Evolutionary conservation across 768 basidiomycete genomes (phyloP).

Genomic region (Candolleomyces efflorescens): DNA sequence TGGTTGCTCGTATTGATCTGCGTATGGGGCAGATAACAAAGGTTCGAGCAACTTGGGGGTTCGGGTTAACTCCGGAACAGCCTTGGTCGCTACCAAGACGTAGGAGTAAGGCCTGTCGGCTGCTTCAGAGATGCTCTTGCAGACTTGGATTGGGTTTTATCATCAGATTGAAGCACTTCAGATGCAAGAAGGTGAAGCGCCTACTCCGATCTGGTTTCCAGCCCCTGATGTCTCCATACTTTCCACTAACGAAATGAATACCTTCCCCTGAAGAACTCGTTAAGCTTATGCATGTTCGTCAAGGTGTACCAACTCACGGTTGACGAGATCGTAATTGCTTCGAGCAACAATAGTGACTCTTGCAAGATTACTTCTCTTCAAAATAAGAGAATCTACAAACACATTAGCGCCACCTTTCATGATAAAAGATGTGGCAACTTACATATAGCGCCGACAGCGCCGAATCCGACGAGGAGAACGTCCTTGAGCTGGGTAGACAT

Average conservation of each 20-base stretch:
- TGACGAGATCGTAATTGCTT: slow-evolving; percentile 57
- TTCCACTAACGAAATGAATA: slow-evolving; percentile 50
- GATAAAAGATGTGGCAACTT: slow-evolving; percentile 15
- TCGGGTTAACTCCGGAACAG: slow-evolving; percentile 58
- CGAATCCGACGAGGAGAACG: slow-evolving; percentile 58
- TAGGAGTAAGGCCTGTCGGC: slow-evolving; percentile 57
- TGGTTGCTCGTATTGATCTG: slow-evolving; percentile 44
- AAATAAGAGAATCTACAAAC: slow-evolving; percentile 47
- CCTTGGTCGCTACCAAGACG: slow-evolving; percentile 68
- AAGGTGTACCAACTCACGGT: slow-evolving; percentile 32
- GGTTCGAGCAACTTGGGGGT: slow-evolving; percentile 56
- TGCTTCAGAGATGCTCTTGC: slow-evolving; percentile 54
- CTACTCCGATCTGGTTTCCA: slow-evolving; percentile 66
- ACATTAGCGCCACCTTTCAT: background rate
- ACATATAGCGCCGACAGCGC: slow-evolving; percentile 67
- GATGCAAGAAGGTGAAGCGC: slow-evolving; percentile 16
- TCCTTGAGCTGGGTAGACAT: slow-evolving; percentile 31
- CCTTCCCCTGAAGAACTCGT: slow-evolving; percentile 39
- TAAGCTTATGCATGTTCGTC: background rate
- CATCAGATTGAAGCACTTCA: background rate
- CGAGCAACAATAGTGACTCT: slow-evolving; percentile 71
- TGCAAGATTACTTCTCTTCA: slow-evolving; percentile 53
- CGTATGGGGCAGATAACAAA: slow-evolving; percentile 46
- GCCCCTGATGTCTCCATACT: slow-evolving; percentile 51
- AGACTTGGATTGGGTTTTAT: slow-evolving; percentile 44